Evolutionary conservation across 2,329 filamentous ascomycete species (phyloP).

Genomic region (Cercospora brassicicola): DNA sequence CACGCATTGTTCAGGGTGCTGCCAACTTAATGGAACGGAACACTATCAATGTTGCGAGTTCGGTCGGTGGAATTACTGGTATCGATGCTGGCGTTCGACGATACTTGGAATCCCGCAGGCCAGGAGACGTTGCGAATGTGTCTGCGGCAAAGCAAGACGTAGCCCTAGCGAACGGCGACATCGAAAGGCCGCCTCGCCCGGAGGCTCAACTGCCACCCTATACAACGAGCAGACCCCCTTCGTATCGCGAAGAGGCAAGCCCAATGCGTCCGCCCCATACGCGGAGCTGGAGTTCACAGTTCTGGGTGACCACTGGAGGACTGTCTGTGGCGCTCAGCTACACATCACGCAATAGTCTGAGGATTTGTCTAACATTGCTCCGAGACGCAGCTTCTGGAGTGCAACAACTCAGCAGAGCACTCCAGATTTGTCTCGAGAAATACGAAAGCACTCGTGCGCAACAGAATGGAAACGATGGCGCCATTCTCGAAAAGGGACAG

Average conservation of each 20-base stretch:
- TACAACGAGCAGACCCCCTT: constrained; percentile 63
- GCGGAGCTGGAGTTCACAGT: constrained; percentile 65
- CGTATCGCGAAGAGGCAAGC: constrained; percentile 39
- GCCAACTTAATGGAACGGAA: constrained; percentile 90
- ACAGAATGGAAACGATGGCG: constrained; percentile 53
- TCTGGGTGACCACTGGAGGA: constrained; percentile 83
- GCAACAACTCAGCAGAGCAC: constrained; percentile 68
- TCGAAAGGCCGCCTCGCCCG: constrained; percentile 40
- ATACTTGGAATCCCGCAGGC: constrained; percentile 66
- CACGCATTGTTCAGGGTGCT: constrained; percentile 78
- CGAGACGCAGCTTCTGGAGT: constrained; percentile 80
- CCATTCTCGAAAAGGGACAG: constrained; percentile 32
- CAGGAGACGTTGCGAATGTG: constrained; percentile 51
- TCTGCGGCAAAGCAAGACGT: constrained; percentile 37
- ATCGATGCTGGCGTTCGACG: constrained; percentile 84
- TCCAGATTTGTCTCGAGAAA: constrained; percentile 75
- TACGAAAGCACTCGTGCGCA: constrained; percentile 61
- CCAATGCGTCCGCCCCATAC: constrained; percentile 44
- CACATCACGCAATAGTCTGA: constrained; percentile 78
- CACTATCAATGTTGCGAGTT: constrained; percentile 81
- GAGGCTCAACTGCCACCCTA: constrained; percentile 81
- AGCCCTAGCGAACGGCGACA: constrained; percentile 52
- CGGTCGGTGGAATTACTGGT: constrained; percentile 79
- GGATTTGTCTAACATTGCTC: constrained; percentile 79
- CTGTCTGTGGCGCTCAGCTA: constrained; percentile 89